Evolutionary conservation across 208 protist species (phyloP).

Genomic region (Leishmania arabica): DNA sequence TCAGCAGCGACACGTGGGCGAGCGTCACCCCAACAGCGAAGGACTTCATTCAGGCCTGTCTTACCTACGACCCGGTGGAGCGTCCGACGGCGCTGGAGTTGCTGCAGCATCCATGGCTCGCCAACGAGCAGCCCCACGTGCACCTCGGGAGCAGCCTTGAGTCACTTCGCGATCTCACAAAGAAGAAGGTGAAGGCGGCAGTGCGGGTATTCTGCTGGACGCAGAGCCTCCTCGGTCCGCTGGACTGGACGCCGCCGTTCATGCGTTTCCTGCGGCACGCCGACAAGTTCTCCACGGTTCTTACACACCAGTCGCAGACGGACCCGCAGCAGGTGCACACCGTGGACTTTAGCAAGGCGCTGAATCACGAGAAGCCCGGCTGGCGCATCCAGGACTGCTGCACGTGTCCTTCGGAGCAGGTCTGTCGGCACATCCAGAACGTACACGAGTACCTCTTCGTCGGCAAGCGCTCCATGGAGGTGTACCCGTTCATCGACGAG

Average conservation of each 20-base stretch:
- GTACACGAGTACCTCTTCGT: constrained; percentile 88
- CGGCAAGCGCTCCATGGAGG: constrained; percentile 64
- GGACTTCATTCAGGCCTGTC: constrained; percentile 66
- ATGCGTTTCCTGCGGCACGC: constrained; percentile 80
- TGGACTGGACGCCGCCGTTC: constrained; percentile 76
- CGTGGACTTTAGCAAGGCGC: constrained; percentile 71
- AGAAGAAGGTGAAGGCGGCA: constrained; percentile 66
- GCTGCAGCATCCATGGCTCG: constrained; percentile 69
- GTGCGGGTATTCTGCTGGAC: constrained; percentile 73
- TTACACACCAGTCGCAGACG: constrained; percentile 76
- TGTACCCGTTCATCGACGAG: constrained; percentile 77
- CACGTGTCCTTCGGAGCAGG: constrained; percentile 62
- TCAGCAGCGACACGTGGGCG: constrained; percentile 56
- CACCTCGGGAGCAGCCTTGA: constrained; percentile 59
- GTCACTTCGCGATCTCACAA: constrained; percentile 55
- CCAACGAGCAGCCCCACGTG: constrained; percentile 43
- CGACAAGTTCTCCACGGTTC: constrained; percentile 68
- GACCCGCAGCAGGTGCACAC: constrained; percentile 54
- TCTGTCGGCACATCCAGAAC: constrained; percentile 90
- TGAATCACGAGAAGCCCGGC: constrained; percentile 42
- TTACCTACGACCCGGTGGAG: constrained; percentile 64
- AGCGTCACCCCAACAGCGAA: constrained; percentile 47
- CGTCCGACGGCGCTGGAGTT: constrained; percentile 70
- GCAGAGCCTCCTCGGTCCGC: constrained; percentile 53
- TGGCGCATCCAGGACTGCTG: constrained; percentile 79